These are phyloP conservation scores for Aspergillus nomiae DNA, from an alignment of 2,329 filamentous ascomycete genomes.

Conservation along the genomic window DNA sequence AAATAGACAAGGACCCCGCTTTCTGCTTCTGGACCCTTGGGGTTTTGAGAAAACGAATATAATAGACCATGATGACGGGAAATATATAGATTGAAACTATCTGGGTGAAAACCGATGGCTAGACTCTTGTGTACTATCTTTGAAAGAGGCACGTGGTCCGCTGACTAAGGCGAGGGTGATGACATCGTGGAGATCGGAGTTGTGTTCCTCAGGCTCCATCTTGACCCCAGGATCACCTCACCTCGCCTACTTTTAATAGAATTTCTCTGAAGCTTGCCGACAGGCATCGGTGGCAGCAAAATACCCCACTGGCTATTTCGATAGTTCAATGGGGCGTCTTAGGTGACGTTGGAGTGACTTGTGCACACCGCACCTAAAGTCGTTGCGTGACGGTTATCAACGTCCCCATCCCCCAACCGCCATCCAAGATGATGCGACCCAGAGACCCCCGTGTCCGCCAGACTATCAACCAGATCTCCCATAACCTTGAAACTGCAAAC, in stretches of 20 bases:
- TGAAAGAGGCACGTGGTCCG: neutral
- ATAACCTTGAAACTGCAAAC: slow-evolving; percentile 87
- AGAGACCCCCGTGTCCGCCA: slow-evolving; percentile 86
- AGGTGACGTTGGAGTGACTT: slow-evolving; percentile 16
- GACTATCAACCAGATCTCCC: slow-evolving; percentile 88
- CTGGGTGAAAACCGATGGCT: neutral
- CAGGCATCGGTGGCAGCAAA: neutral
- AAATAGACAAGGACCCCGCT: slow-evolving; percentile 45
- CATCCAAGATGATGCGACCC: slow-evolving; percentile 57
- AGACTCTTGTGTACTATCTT: neutral
- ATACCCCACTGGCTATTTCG: neutral
- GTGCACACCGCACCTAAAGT: slow-evolving; percentile 13
- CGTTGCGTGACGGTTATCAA: slow-evolving; percentile 36
- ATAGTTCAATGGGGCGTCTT: slow-evolving; percentile 17
- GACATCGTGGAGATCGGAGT: neutral
- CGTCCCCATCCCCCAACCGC: slow-evolving; percentile 17
- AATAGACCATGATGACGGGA: slow-evolving; percentile 53
- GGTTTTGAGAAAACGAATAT: slow-evolving; percentile 69
- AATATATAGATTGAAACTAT: neutral
- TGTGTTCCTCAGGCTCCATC: neutral
- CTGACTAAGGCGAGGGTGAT: neutral
- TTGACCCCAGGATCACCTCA: neutral
- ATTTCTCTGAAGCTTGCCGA: neutral
- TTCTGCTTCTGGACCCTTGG: slow-evolving; percentile 53
- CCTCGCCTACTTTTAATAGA: neutral